These are phyloP conservation scores for Fusarium ambrosium DNA, from an alignment of 2,329 filamentous ascomycete species.

Conservation along the genomic window DNA sequence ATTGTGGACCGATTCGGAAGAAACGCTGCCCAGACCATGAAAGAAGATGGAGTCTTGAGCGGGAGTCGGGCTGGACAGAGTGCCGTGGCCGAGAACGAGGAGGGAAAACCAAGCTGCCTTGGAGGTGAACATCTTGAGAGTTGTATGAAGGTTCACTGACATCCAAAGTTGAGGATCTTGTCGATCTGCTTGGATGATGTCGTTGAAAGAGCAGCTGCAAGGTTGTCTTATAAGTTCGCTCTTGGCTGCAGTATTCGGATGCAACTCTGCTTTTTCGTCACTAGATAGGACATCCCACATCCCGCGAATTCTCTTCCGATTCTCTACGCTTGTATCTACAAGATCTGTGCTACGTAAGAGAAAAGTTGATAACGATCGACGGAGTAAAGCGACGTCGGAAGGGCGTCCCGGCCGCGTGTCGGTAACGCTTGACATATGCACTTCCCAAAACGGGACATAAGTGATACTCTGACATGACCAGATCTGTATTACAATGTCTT, in stretches of 20 bases:
- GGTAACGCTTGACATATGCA: neutral
- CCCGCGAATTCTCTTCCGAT: neutral
- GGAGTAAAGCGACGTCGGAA: neutral
- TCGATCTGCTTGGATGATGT: neutral
- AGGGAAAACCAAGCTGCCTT: constrained; percentile 1
- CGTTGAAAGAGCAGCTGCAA: neutral
- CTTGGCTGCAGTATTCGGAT: neutral
- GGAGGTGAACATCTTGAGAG: constrained; percentile 3
- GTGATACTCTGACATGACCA: neutral
- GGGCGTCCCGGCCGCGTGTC: neutral
- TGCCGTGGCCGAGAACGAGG: neutral
- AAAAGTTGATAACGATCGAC: neutral
- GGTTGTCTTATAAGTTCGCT: neutral
- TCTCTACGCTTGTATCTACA: neutral
- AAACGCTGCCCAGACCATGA: constrained; percentile 2
- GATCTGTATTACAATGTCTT: neutral
- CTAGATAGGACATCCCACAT: neutral
- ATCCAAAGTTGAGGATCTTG: constrained; percentile 54
- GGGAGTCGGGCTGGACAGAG: constrained; percentile 6
- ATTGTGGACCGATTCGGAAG: constrained; percentile 1
- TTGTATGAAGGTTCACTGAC: constrained; percentile 6
- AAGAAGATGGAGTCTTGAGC: constrained; percentile 9
- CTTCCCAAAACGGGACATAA: neutral
- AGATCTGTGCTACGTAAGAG: neutral
- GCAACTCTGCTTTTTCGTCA: neutral